Conservation (phyloP, 257 asterid genomes). For the Solanum paucissectum region DNA sequence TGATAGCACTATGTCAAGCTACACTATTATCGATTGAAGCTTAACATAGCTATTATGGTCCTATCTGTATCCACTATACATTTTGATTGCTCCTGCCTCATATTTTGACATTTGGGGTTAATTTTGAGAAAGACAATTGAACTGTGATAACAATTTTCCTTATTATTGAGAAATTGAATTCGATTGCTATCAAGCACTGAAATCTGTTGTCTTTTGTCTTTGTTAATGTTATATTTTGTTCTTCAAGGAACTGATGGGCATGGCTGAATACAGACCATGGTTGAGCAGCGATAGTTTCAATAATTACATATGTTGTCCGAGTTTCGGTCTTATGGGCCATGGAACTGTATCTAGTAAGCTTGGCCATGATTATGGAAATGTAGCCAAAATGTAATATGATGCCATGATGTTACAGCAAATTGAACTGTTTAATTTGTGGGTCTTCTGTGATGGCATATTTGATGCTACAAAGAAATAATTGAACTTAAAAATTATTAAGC, state of each 20-base stretch:
- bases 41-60: background rate
- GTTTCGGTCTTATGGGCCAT: background rate
- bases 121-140: background rate
- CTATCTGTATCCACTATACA: background rate
- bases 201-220: background rate
- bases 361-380: background rate
- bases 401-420: background rate
- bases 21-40: background rate
- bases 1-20: background rate
- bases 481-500: too few species aligned
- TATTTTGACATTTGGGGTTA: background rate
- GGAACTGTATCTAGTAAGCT: background rate
- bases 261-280: background rate
- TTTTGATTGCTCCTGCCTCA: background rate
- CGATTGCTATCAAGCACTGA: background rate
- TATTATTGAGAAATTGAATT: background rate
- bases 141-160: background rate
- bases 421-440: background rate
- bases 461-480: background rate
- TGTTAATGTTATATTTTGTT: background rate
- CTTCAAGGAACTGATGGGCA: background rate
- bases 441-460: background rate
- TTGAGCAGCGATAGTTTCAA: background rate
- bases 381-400: background rate
- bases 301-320: background rate